phyloP scores from a whole-genome alignment of 129 eudicot genomes.

The Cynara cardunculus region DNA sequence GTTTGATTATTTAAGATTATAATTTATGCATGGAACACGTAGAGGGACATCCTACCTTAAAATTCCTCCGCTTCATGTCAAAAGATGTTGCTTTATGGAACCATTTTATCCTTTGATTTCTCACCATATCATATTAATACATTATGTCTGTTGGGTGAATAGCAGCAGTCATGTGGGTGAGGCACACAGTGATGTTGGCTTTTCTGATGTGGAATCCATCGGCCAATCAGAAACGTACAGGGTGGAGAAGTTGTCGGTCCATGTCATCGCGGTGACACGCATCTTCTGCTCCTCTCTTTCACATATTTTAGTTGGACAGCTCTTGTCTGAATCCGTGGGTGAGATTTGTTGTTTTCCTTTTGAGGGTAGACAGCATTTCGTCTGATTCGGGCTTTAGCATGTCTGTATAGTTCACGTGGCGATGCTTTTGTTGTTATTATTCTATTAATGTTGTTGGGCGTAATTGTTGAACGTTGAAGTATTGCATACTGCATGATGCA shows the following conservation, averaged over 20 bases:
- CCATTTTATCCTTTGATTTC: background rate
- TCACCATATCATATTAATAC: background rate
- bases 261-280: slow-evolving; percentile 17
- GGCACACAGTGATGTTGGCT: slow-evolving; percentile 6
- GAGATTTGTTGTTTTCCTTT: background rate
- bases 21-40: background rate
- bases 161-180: slow-evolving; percentile 25
- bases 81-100: background rate
- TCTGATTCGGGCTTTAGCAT: background rate
- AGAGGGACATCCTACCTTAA: background rate
- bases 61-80: background rate
- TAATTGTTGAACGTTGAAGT: background rate
- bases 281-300: background rate
- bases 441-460: background rate
- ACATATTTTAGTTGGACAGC: background rate
- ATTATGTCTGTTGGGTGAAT: background rate
- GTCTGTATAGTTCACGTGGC: background rate
- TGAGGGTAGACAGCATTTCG: background rate
- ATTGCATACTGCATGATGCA: background rate
- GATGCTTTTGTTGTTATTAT: background rate
- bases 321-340: background rate
- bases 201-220: slow-evolving; percentile 5
- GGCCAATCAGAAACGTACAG: slow-evolving; percentile 13
- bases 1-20: background rate
- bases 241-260: slow-evolving; percentile 1